Percentiles rank a stretch among this genome's conserved stretches.
phyloP scores from a whole-genome alignment of 129 eudicot genomes.

The Centrapalus pauciflorus region DNA sequence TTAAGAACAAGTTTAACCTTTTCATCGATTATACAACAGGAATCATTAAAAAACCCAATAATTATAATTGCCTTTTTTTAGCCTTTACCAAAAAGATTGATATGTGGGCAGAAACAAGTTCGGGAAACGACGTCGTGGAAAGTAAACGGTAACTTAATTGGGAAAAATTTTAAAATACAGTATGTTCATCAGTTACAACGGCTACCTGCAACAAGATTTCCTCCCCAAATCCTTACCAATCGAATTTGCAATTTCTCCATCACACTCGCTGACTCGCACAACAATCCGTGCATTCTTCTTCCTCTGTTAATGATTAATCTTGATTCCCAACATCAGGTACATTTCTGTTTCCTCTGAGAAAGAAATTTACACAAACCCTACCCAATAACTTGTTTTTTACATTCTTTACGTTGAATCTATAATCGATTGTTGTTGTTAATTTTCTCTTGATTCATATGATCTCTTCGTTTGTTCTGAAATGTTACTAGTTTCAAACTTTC shows the following conservation, averaged over 20 bases:
- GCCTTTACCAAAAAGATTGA: not conserved
- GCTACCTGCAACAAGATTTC: conserved; percentile 29
- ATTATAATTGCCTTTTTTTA: not conserved
- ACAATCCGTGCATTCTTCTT: conserved; percentile 2
- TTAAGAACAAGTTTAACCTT: too few species aligned
- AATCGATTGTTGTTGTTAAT: not conserved
- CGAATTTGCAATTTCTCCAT: not conserved
- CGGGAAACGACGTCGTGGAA: conserved; percentile 14
- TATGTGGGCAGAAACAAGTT: not conserved
- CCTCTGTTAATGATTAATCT: conserved; percentile 4
- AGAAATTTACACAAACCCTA: not conserved
- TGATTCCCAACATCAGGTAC: conserved; percentile 19
- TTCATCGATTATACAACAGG: too few species aligned
- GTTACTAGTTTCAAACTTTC: not conserved
- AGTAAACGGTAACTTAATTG: conserved; percentile 27
- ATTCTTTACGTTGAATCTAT: not conserved
- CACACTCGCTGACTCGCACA: too few species aligned
- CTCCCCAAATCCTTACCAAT: too few species aligned
- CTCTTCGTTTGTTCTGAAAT: not conserved
- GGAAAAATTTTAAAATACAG: conserved; percentile 10
- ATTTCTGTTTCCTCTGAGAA: not conserved
- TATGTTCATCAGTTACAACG: conserved; percentile 33
- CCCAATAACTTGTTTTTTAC: not conserved
- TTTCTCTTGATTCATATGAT: not conserved
- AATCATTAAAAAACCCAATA: too few species aligned